These are phyloP conservation scores for Tolypocladium pustulatum DNA, from an alignment of 2,329 filamentous ascomycete species.

Conservation along the genomic window DNA sequence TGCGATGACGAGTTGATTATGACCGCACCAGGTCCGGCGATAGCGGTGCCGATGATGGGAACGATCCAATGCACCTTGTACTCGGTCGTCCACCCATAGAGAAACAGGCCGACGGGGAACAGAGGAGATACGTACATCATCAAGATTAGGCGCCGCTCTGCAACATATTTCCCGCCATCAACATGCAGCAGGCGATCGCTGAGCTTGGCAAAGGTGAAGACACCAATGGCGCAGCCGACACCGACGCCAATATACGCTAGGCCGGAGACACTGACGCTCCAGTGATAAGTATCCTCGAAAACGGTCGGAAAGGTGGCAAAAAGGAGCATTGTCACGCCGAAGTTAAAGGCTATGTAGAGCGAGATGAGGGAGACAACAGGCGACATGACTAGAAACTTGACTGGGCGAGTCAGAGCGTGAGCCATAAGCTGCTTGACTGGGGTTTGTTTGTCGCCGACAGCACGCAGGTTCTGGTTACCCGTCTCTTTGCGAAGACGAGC, in stretches of 20 bases:
- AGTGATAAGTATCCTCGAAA: background rate
- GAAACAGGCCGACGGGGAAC: background rate
- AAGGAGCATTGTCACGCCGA: background rate
- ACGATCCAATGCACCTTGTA: background rate
- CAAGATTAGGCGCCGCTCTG: background rate
- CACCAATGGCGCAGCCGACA: background rate
- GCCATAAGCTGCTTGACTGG: background rate
- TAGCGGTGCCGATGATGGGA: background rate
- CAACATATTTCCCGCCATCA: background rate
- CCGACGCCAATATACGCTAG: background rate
- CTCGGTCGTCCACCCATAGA: background rate
- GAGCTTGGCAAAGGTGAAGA: background rate
- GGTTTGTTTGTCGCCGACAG: background rate
- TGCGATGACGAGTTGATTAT: background rate
- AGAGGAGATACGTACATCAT: background rate
- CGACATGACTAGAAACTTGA: background rate
- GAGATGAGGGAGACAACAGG: background rate
- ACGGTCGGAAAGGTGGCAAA: background rate
- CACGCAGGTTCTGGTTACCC: background rate
- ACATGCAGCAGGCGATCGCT: background rate
- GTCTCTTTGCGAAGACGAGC: background rate
- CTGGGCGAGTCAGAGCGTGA: background rate
- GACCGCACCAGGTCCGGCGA: background rate
- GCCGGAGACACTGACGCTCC: background rate
- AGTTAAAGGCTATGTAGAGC: background rate